These are phyloP conservation scores for Diaporthe capsici DNA, from an alignment of 2,329 filamentous ascomycete species.

Conservation along the genomic window DNA sequence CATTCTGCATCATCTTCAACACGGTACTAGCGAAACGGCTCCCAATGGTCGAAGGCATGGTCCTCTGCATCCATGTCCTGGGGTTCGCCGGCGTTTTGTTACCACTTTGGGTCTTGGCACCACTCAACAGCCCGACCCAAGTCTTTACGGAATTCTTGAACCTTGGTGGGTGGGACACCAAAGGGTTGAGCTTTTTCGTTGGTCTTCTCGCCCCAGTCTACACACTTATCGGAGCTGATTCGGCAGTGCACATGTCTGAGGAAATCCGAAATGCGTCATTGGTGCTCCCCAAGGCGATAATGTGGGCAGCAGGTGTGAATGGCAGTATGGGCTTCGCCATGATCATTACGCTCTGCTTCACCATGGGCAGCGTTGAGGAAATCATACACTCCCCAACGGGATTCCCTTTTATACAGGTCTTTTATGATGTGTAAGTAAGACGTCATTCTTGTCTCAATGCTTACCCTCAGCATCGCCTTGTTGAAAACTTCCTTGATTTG, in stretches of 20 bases:
- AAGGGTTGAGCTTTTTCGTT: constrained; percentile 61
- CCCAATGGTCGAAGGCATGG: constrained; percentile 64
- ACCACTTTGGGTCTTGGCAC: constrained; percentile 48
- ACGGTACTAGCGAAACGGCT: constrained; percentile 60
- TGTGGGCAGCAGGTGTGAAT: constrained; percentile 52
- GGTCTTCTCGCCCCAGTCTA: constrained; percentile 58
- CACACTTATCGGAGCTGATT: constrained; percentile 54
- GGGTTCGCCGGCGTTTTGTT: constrained; percentile 48
- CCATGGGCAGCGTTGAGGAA: constrained; percentile 50
- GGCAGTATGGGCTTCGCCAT: constrained; percentile 55
- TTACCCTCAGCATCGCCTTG: rapidly evolving
- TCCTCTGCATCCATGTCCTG: constrained; percentile 61
- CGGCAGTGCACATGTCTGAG: constrained; percentile 55
- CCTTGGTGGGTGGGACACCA: constrained; percentile 61
- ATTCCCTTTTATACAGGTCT: constrained; percentile 73
- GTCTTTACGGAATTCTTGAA: constrained; percentile 64
- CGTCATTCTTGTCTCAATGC: rapidly evolving
- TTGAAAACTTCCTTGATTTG: not conserved
- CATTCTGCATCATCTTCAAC: constrained; percentile 64
- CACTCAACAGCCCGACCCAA: constrained; percentile 41
- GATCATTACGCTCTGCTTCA: constrained; percentile 55
- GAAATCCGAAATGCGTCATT: constrained; percentile 54
- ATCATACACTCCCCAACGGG: constrained; percentile 56
- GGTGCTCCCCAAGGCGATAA: constrained; percentile 55
- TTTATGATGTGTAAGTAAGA: constrained; percentile 57